A percentile compares a stretch with the other conserved stretches of the same genome.
phyloP scores from a whole-genome alignment of 2,329 filamentous ascomycete genomes.

The Ceratocystis diversiconidia region DNA sequence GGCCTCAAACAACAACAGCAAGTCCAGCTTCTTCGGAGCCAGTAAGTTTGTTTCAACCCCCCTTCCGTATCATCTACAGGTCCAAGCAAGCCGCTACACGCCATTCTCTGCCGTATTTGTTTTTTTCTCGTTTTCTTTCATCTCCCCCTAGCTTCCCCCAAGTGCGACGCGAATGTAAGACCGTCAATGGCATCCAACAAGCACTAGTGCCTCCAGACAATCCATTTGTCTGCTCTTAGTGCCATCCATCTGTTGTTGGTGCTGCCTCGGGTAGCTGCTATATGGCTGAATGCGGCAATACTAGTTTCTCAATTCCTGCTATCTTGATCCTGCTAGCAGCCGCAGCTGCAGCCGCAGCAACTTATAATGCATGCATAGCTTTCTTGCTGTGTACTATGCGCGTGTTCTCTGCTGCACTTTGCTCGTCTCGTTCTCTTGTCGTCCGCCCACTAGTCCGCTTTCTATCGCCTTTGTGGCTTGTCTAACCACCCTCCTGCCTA shows the following conservation, averaged over 20 bases:
- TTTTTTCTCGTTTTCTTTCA: background rate
- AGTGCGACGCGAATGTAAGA: background rate
- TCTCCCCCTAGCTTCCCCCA: background rate
- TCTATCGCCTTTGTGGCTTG: background rate
- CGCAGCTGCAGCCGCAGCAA: background rate
- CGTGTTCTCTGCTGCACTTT: too few species aligned
- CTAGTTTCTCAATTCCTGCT: background rate
- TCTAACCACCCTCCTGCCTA: background rate
- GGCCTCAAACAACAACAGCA: constrained; percentile 27
- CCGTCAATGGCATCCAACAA: background rate
- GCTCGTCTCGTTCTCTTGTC: background rate
- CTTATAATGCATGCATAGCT: background rate
- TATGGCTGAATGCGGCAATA: background rate
- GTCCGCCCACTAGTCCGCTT: background rate
- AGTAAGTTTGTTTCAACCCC: constrained; percentile 5
- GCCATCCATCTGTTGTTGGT: background rate
- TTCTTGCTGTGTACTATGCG: background rate
- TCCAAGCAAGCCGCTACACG: background rate
- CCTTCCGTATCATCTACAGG: background rate
- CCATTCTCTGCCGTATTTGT: background rate
- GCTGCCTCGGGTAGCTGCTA: background rate
- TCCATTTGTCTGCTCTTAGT: background rate
- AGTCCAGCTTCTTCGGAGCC: constrained; percentile 3
- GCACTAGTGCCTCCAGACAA: background rate
- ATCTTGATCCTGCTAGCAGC: background rate